phyloP scores from a whole-genome alignment of 73 alveolate genomes.

The Symbiodinium natans region DNA sequence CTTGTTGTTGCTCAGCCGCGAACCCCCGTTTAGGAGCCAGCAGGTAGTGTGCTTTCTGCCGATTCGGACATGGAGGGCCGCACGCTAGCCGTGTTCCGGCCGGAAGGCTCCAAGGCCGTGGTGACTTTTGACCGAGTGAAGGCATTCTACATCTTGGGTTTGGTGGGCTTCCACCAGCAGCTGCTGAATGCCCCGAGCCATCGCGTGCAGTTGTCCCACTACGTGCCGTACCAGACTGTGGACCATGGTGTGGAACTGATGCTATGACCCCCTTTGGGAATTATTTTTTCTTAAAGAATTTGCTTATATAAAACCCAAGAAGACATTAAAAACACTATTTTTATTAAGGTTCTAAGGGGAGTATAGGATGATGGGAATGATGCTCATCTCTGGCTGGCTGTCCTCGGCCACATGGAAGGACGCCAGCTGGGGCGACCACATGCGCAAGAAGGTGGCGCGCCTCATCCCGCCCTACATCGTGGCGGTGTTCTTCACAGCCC shows the following conservation, averaged over 20 bases:
- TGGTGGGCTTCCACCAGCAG: conserved; percentile 18
- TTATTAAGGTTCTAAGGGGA: no score
- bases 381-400: background rate
- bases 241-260: conserved; percentile 10
- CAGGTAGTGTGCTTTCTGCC: no score
- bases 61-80: background rate
- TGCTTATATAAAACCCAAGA: no score
- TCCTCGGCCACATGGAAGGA: conserved; percentile 24
- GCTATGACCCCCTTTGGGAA: no score
- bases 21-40: no score
- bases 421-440: background rate
- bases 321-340: no score
- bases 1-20: no score
- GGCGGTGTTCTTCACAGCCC: background rate
- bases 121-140: background rate
- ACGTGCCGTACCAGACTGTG: background rate
- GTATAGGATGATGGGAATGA: conserved; percentile 16
- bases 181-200: conserved; percentile 4
- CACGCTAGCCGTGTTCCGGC: background rate
- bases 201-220: background rate
- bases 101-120: conserved; percentile 20
- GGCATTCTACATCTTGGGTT: background rate
- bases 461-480: conserved; percentile 21
- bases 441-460: conserved; percentile 12
- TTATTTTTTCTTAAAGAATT: no score